These are phyloP conservation scores for Flammula alnicola DNA, from an alignment of 1,284 basidiomycete species.

Conservation along the genomic window DNA sequence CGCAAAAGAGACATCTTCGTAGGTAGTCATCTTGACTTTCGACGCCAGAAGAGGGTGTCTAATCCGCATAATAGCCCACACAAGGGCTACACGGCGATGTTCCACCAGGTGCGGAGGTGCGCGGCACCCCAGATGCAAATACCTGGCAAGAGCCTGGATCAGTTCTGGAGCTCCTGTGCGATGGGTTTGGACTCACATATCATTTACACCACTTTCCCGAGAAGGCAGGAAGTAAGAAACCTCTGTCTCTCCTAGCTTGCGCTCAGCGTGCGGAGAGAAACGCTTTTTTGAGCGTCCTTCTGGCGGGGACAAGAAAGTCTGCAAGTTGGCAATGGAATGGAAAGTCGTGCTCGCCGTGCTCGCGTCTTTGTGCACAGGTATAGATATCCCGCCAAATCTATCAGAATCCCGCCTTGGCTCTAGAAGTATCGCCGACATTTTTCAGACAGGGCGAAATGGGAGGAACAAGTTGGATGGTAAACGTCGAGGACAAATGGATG, in stretches of 20 bases:
- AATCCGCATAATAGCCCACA: slow-evolving; percentile 71
- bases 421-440: too few species aligned
- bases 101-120: slow-evolving; percentile 49
- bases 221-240: slow-evolving; percentile 76
- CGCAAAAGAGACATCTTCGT: slow-evolving; percentile 70
- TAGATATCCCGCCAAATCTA: too few species aligned
- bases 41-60: slow-evolving; percentile 74
- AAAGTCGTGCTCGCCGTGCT: too few species aligned
- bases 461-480: too few species aligned
- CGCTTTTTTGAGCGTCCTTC: not conserved
- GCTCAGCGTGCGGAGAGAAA: slow-evolving; percentile 31
- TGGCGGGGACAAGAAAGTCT: not conserved
- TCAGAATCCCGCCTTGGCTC: too few species aligned
- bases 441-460: too few species aligned
- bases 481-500: too few species aligned
- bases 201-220: slow-evolving; percentile 76
- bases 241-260: slow-evolving; percentile 67
- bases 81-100: slow-evolving; percentile 52
- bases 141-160: slow-evolving; percentile 43
- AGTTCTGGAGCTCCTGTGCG: not conserved
- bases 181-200: slow-evolving; percentile 59
- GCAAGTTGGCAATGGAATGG: not conserved
- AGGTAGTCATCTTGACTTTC: slow-evolving; percentile 60
- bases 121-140: slow-evolving; percentile 69
- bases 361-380: too few species aligned